phyloP scores from a whole-genome alignment of 139 green algal genomes.

The Haematococcus sp. region DNA sequence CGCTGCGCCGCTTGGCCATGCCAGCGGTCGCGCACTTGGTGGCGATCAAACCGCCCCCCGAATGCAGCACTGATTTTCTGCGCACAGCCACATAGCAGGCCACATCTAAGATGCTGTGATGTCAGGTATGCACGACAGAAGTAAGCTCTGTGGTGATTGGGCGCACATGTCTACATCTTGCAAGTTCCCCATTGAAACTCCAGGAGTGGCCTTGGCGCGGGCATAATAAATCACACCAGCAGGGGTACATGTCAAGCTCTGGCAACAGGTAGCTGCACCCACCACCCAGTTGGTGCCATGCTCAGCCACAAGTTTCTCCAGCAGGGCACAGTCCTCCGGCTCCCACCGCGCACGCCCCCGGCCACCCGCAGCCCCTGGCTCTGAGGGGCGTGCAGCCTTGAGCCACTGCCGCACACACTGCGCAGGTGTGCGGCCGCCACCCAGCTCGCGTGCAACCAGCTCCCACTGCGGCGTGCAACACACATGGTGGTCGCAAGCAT shows the following conservation, averaged over 20 bases:
- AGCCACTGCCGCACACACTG: constrained; percentile 35
- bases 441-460: constrained; percentile 23
- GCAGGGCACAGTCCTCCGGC: constrained; percentile 16
- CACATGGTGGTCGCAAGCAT: too few relatives aligned
- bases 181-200: too few relatives aligned
- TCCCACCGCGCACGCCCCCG: neutral
- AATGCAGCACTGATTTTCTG: constrained; percentile 18
- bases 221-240: too few relatives aligned
- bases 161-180: too few relatives aligned
- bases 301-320: constrained; percentile 19
- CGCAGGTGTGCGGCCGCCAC: constrained; percentile 18
- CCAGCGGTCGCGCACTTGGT: constrained; percentile 36
- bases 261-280: constrained; percentile 2
- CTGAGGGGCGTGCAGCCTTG: constrained; percentile 1
- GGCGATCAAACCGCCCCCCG: constrained; percentile 27
- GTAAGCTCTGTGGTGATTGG: too few relatives aligned
- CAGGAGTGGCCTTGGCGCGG: too few relatives aligned
- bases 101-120: too few relatives aligned
- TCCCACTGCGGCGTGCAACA: constrained; percentile 20
- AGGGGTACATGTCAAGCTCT: constrained; percentile 1
- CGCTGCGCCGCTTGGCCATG: constrained; percentile 20
- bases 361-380: too few relatives aligned
- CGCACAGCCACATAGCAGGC: neutral
- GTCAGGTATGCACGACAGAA: too few relatives aligned
- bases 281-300: constrained; percentile 29